Conservation (phyloP, 495 filamentous ascomycete genomes). For the Xylaria palmicola region DNA sequence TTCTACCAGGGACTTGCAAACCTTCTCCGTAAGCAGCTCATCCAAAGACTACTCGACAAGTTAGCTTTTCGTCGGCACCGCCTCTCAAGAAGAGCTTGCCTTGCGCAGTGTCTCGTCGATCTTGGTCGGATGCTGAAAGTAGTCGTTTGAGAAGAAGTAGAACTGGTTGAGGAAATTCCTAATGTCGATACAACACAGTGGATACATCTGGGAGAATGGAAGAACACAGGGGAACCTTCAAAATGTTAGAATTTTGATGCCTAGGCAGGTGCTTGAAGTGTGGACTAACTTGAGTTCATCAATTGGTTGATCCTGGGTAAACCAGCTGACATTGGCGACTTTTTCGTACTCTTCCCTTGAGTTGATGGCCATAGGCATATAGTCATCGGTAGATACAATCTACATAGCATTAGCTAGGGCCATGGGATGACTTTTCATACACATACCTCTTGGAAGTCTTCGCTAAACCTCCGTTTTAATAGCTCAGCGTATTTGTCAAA, state of each 20-base stretch:
- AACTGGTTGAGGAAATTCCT: constrained; percentile 95
- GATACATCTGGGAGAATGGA: constrained; percentile 99
- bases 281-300: constrained; percentile 67
- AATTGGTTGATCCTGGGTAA: constrained; percentile 71
- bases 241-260: constrained; percentile 17
- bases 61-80: constrained; percentile 14
- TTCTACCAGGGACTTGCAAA: constrained; percentile 86
- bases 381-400: constrained; percentile 96
- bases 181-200: constrained; percentile 95
- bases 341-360: constrained; percentile 90
- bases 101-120: constrained; percentile 86
- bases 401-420: constrained; percentile 68
- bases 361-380: constrained; percentile 97
- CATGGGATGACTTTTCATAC: constrained; percentile 37
- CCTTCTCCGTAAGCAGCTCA: constrained; percentile 82
- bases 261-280: not conserved
- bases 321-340: constrained; percentile 92
- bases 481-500: constrained; percentile 93
- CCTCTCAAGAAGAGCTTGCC: constrained; percentile 39
- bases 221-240: constrained; percentile 82
- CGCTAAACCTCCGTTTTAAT: constrained; percentile 85
- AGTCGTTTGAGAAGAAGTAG: constrained; percentile 91
- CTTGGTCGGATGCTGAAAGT: constrained; percentile 80
- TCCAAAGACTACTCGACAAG: constrained; percentile 59
- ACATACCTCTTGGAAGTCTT: constrained; percentile 84